Base-by-base conservation (phyloP, 768 basidiomycete genomes). In the Chalciporus sphaerocephalus region DNA sequence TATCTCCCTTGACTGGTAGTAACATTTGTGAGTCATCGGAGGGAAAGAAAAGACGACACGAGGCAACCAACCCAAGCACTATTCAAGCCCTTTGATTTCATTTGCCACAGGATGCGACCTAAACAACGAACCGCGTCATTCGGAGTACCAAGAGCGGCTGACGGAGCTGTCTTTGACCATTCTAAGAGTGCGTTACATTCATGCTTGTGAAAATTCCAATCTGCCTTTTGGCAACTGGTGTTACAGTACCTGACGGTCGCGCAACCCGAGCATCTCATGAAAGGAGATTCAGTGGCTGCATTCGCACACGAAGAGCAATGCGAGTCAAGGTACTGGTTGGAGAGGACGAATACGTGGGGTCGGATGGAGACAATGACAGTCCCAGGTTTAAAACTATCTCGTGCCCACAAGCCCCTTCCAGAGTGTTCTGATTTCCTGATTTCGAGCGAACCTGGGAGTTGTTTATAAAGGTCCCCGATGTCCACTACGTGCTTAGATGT, bases 91-190 rank as follows among this genome's bases (percentile, higher is more conserved):
- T 75, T 67, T 48, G 77, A 79, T 60, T 77, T 74, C 42, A 72
- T 76, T 21, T 57, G 69, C 85, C 85, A 89, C 22, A 92, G 55
- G 15, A 94, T 72, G 33, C 92, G 77, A 0, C 79, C 91, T 12
- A 97, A 67, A 51, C 83, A 86, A 40, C 94, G 69, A 9, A 95
- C 74, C 1, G 86, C 87, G 47, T 95, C 92, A 24, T 75, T 81
- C 0, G 92, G 90, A 15, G 85, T 56, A 4, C 74, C 49, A 4
- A 73, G 50, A 9, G 74, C 71, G 11, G 64, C 47, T 2, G 76
- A 76, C 2, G 78, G 74, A 5, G 79, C 78, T 13, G 69, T 55
- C 22, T 71, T 61, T 1, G 69, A 69, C 85, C 83, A 85, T 42
- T 65, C 68, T 44, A 73, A 74, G 8, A 94, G 67, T 0, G 89